Evolutionary conservation across 192 early-diverging fungal genomes (phyloP), one percentile per base, ranked within the genome.

Genomic region (Entophlyctis helioformis): DNA sequence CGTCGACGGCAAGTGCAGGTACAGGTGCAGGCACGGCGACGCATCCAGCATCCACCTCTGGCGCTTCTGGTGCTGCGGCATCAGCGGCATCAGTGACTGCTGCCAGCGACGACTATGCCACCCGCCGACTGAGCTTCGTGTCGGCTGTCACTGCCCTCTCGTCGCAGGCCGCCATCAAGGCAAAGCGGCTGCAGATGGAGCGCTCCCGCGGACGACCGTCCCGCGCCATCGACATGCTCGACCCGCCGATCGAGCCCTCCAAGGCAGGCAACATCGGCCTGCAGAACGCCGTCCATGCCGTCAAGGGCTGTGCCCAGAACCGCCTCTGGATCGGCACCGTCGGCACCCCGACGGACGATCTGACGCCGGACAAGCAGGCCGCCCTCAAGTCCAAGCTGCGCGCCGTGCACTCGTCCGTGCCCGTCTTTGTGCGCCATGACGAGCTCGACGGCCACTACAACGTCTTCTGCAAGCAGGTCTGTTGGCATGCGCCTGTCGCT

Each of bases 391-490:
- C 59, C 25, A 77, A 76, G 44, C 69, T 91, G 33, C 58, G 66
- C 9, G 53, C 60, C 24, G 72, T 82, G 39, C 62, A 82, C 46
- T 60, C 82, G 46, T 83, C 78, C 6, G 63, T 83, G 44, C 83
- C 89, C 0, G 89, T 96, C 19, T 86, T 85, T 65, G 63, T 86
- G 21, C 67, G 76, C 18, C 83, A 91, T 48, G 59, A 70, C 13
- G 81, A 90, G 48, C 72, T 89, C 58, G 87, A 93, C 36, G 89
- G 89, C 21, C 90, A 93, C 62, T 96, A 96, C 55, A 79, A 85
- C 47, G 77, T 81, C 56, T 94, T 91, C 47, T 91, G 93, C 71
- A 95, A 95, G 58, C 92, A 96, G 75, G 84, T 86, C 74, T 34
- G n/a, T n/a, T n/a, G n/a, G n/a, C n/a, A n/a, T n/a, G n/a, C n/a